Percentiles rank a stretch among this genome's conserved stretches.
Evolutionary conservation across 768 basidiomycete species (phyloP).

Genomic region (Boletus pseudo-olivaceus): DNA sequence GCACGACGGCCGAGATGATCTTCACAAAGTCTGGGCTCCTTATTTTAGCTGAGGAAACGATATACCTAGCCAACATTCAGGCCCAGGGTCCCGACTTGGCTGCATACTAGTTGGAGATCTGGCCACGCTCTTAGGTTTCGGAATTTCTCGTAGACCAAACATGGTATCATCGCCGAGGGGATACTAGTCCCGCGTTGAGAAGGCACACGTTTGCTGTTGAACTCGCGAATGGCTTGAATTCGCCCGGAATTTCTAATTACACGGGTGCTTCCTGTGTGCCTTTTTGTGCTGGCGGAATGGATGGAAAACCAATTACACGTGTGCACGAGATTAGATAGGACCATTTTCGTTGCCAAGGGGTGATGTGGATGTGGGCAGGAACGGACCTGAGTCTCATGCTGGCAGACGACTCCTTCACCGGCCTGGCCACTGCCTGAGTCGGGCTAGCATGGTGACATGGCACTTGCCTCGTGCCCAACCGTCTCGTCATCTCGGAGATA

Average conservation of each 20-base stretch:
- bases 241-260: neutral
- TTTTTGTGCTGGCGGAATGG: neutral
- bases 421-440: no score
- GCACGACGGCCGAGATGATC: slow-evolving; percentile 35
- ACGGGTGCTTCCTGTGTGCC: neutral
- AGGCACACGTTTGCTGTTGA: no score
- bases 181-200: no score
- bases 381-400: no score
- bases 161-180: no score
- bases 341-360: no score
- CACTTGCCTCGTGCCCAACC: no score
- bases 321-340: neutral
- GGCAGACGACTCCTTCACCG: no score
- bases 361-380: no score
- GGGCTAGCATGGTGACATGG: no score
- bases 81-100: slow-evolving; percentile 27
- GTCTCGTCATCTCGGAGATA: no score
- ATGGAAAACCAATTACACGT: slow-evolving; percentile 8
- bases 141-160: neutral
- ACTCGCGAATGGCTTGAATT: neutral
- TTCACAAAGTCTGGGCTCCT: slow-evolving; percentile 41
- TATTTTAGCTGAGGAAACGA: slow-evolving; percentile 37
- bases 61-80: slow-evolving; percentile 37
- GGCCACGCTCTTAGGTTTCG: neutral
- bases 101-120: slow-evolving; percentile 1